A percentile compares a stretch with the other conserved stretches of the same genome.
Conservation (phyloP, 164 flowering plant species). For the Litsea cubeba region DNA sequence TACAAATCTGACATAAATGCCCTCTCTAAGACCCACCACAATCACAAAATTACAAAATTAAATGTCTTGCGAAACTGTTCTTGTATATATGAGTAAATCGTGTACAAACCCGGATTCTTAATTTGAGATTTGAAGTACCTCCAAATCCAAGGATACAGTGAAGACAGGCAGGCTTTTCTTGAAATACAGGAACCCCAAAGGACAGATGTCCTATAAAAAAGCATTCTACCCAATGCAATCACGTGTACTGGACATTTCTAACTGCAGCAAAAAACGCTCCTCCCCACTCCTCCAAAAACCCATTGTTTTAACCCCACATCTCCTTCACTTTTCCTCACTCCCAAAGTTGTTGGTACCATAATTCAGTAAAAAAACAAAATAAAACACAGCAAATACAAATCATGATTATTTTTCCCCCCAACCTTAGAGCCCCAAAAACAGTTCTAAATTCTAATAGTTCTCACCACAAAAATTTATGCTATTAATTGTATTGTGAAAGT, state of each 20-base stretch:
- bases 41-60: too few species aligned
- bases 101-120: too few species aligned
- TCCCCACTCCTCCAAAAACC: neutral
- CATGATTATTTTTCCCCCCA: neutral
- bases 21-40: too few species aligned
- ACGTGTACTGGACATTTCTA: neutral
- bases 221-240: neutral
- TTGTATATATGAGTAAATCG: too few species aligned
- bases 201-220: neutral
- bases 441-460: neutral
- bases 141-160: neutral
- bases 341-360: neutral
- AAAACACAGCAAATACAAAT: neutral
- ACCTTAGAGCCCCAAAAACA: conserved; percentile 1
- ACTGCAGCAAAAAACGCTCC: conserved; percentile 3
- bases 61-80: too few species aligned
- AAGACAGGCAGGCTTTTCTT: conserved; percentile 2
- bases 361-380: neutral
- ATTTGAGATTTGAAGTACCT: neutral
- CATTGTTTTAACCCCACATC: neutral
- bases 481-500: neutral
- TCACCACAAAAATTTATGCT: neutral
- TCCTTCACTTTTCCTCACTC: conserved; percentile 8
- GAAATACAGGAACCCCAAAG: neutral
- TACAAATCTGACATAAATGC: too few species aligned